phyloP scores from a whole-genome alignment of 2,329 filamentous ascomycete species.

The Trichoderma breve region DNA sequence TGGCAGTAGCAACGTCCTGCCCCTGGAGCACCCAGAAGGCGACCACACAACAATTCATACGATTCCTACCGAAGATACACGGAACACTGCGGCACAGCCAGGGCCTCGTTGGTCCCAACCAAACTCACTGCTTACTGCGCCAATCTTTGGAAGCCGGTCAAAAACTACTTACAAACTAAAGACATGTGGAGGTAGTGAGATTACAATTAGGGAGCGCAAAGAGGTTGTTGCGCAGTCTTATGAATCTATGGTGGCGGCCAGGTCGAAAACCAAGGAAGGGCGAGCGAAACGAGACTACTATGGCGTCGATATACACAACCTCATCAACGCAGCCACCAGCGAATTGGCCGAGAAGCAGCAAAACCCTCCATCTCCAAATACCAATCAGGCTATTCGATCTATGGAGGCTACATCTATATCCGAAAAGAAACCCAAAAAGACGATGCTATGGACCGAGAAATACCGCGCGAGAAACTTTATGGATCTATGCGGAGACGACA shows the following conservation, averaged over 20 bases:
- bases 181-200: slow-evolving; percentile 57
- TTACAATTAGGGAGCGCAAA: slow-evolving; percentile 56
- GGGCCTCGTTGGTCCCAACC: slow-evolving; percentile 24
- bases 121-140: slow-evolving; percentile 30
- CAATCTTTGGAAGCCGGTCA: slow-evolving; percentile 28
- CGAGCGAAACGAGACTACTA: slow-evolving; percentile 78
- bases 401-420: slow-evolving; percentile 37
- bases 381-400: slow-evolving; percentile 39
- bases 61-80: neutral
- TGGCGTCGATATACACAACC: slow-evolving; percentile 83
- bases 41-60: neutral
- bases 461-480: slow-evolving; percentile 90
- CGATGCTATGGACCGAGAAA: slow-evolving; percentile 91
- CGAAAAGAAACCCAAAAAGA: slow-evolving; percentile 45
- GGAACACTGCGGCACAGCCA: neutral
- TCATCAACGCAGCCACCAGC: slow-evolving; percentile 69
- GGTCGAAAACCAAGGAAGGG: slow-evolving; percentile 65
- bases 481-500: slow-evolving; percentile 90
- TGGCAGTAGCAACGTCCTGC: neutral
- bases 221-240: slow-evolving; percentile 51
- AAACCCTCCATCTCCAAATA: slow-evolving; percentile 15
- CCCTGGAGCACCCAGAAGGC: neutral
- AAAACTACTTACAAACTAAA: slow-evolving; percentile 42
- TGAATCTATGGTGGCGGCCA: slow-evolving; percentile 64
- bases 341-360: slow-evolving; percentile 48